Evolutionary conservation across 2,329 filamentous ascomycete genomes (phyloP).

Genomic region (Fonsecaea nubica): DNA sequence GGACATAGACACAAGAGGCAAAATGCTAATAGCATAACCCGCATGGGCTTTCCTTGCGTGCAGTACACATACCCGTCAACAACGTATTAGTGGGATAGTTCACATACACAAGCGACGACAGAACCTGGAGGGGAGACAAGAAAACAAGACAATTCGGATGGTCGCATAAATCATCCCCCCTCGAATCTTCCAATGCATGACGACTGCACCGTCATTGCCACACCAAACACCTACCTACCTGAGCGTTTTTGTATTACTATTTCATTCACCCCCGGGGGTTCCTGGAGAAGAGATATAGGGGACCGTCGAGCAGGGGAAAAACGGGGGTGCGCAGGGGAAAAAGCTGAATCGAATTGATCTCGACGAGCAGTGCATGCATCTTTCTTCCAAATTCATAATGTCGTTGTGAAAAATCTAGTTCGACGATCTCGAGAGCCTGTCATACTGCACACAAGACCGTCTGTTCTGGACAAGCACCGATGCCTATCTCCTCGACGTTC

Average conservation of each 20-base stretch:
- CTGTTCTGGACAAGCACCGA: too few species aligned
- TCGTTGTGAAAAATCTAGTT: too few species aligned
- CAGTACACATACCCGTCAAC: conserved; percentile 60
- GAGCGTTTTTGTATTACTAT: conserved; percentile 3
- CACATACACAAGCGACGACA: not conserved
- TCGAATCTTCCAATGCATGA: not conserved
- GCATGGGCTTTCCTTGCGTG: not conserved
- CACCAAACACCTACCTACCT: not conserved
- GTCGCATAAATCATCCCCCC: not conserved
- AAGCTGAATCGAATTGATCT: not conserved
- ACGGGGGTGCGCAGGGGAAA: not conserved
- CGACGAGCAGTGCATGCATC: not conserved
- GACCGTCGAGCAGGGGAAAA: not conserved
- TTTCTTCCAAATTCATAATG: not conserved
- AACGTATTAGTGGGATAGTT: conserved; percentile 56
- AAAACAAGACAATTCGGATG: not conserved
- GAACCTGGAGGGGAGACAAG: not conserved
- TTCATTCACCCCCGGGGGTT: not conserved
- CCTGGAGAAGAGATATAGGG: not conserved
- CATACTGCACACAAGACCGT: too few species aligned
- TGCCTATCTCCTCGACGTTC: too few species aligned
- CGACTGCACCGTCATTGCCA: not conserved
- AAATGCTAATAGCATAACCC: not conserved
- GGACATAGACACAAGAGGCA: not conserved
- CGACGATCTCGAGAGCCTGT: too few species aligned